Conservation (phyloP, 2,329 filamentous ascomycete species). For the Didymella glomerata region DNA sequence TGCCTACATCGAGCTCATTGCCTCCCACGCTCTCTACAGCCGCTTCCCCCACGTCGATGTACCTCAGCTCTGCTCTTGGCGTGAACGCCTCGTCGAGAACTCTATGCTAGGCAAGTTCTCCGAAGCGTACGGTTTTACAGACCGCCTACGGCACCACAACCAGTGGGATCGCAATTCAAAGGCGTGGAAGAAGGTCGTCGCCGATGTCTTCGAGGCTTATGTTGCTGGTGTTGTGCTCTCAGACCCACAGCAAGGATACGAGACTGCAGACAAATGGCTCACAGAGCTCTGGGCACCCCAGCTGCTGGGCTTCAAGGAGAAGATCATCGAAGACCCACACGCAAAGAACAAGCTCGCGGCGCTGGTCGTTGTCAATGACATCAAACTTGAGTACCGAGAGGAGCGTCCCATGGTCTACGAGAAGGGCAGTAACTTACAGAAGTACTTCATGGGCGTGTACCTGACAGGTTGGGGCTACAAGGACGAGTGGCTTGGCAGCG, state of each 20-base stretch:
- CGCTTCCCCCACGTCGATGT: constrained; percentile 72
- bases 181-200: constrained; percentile 72
- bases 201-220: constrained; percentile 91
- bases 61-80: constrained; percentile 76
- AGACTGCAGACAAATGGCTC: constrained; percentile 73
- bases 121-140: constrained; percentile 73
- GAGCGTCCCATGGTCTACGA: constrained; percentile 61
- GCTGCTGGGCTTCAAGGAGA: constrained; percentile 41
- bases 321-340: constrained; percentile 47
- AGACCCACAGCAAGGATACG: constrained; percentile 69
- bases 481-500: constrained; percentile 68
- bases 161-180: constrained; percentile 42
- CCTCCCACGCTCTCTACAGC: constrained; percentile 77
- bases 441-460: constrained; percentile 71
- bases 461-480: constrained; percentile 74
- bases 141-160: constrained; percentile 64
- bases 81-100: constrained; percentile 84
- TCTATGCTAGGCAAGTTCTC: constrained; percentile 76
- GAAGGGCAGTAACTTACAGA: constrained; percentile 58
- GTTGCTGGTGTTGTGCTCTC: constrained; percentile 79
- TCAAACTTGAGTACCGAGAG: constrained; percentile 58
- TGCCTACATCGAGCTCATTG: constrained; percentile 80
- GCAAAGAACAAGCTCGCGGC: constrained; percentile 53
- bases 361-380: constrained; percentile 42
- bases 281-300: constrained; percentile 72